These are phyloP conservation scores for Bassia scoparia DNA, from an alignment of 148 eudicot species.

Conservation along the genomic window DNA sequence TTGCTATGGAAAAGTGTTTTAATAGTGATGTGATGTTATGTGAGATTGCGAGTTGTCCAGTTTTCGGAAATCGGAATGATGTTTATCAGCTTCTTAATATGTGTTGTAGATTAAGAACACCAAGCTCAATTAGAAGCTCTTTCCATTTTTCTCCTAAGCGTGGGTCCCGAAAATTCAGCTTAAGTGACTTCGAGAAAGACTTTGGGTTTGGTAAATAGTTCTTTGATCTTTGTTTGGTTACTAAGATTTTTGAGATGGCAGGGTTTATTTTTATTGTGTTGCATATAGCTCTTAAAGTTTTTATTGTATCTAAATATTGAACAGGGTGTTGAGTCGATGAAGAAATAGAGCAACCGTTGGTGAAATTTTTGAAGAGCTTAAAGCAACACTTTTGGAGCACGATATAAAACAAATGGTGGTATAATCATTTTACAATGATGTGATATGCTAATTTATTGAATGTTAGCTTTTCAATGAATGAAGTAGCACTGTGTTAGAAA, in stretches of 20 bases:
- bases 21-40: not conserved
- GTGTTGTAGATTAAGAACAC: constrained; percentile 75
- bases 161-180: constrained; percentile 55
- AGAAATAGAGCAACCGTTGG: constrained; percentile 53
- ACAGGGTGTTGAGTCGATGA: constrained; percentile 73
- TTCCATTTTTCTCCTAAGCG: constrained; percentile 52
- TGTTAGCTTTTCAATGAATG: not conserved
- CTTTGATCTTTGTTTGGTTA: constrained; percentile 10
- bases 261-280: not conserved
- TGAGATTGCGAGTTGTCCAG: not conserved
- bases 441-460: not conserved
- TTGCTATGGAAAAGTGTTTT: no score
- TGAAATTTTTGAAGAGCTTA: constrained; percentile 68
- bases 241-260: not conserved
- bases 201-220: constrained; percentile 87
- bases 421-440: not conserved
- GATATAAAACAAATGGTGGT: constrained; percentile 77
- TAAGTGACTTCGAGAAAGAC: constrained; percentile 66
- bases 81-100: not conserved
- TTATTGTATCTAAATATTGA: not conserved
- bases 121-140: constrained; percentile 95
- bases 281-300: not conserved
- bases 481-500: not conserved
- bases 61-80: not conserved
- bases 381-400: constrained; percentile 64